These are phyloP conservation scores for Dissophora ornata DNA, from an alignment of 192 early-diverging fungal genomes.

Conservation along the genomic window DNA sequence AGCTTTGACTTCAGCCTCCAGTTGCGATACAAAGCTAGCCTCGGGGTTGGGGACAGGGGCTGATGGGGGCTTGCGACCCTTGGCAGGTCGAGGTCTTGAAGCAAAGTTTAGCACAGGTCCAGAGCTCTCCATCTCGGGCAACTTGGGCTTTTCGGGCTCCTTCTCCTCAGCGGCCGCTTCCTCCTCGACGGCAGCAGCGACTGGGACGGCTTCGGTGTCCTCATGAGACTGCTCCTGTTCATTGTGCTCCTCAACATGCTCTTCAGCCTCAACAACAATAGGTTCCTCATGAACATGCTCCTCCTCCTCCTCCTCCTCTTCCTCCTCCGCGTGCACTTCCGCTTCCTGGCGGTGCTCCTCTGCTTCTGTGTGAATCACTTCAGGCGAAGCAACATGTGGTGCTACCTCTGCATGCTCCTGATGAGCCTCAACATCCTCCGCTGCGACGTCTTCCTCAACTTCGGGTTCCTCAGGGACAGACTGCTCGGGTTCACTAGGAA, in stretches of 20 bases:
- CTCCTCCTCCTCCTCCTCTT: background rate
- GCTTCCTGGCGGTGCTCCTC: conserved; percentile 1
- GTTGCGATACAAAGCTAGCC: conserved; percentile 42
- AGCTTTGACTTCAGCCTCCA: conserved; percentile 53
- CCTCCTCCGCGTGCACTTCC: background rate
- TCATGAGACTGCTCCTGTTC: conserved; percentile 3
- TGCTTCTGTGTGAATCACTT: conserved; percentile 6
- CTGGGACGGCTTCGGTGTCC: too few species aligned
- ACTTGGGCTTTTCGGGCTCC: conserved; percentile 53
- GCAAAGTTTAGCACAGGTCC: conserved; percentile 34
- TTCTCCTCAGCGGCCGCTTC: conserved; percentile 11
- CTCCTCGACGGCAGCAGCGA: conserved; percentile 4
- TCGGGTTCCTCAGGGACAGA: background rate
- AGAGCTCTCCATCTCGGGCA: conserved; percentile 46
- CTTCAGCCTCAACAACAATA: conserved; percentile 3
- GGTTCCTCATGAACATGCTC: conserved; percentile 15
- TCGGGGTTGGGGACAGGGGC: conserved; percentile 36
- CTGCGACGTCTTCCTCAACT: background rate
- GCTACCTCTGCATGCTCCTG: conserved; percentile 5
- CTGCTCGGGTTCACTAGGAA: too few species aligned
- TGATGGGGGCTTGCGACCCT: conserved; percentile 45
- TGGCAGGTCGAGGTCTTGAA: conserved; percentile 46
- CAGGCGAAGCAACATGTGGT: background rate
- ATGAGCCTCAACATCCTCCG: background rate
- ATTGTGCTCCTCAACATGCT: background rate